Evolutionary conservation across 176 grass and related monocot genomes (phyloP), one percentile per base, ranked within the genome.

Genomic region (Oryza officinalis): DNA sequence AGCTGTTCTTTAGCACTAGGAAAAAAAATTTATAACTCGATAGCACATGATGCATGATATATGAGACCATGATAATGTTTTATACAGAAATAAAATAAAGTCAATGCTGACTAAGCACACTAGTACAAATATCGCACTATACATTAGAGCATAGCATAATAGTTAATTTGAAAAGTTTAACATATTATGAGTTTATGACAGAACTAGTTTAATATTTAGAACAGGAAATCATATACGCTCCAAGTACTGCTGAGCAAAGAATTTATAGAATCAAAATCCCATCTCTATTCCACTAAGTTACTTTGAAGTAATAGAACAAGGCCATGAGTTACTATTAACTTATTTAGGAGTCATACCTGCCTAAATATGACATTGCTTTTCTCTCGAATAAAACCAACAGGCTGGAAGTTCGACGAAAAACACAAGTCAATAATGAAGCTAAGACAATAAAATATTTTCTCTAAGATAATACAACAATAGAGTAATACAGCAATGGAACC

Each of bases 311-410:
- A 18, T 30, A 77, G 43, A 61, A 61, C 22, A 61, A 61, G 57
- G 57, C 8, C 45, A 27, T 6, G 64, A 57, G 54, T 6, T 66
- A 85, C 64, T 18, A 46, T 3, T 72, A 72, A 50, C 27, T 85
- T 33, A 43, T 71, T 78, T 66, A 82, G n/a, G 67, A 11, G 64
- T 65, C 38, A 4, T 95, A 95, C 96, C 93, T 98, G 96, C 77
- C 96, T 95, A 86, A 88, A 88, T 41, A 98, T 92, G 67, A 94
- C 47, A 85, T 95, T 98, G 87, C 93, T 98, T 87, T 91, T 86
- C 89, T 98, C 96, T 47, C 89, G 83, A 89, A 98, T 98, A 82
- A 74, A 92, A 74, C 83, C 96, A 75, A 90, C 87, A 67, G 91
- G 87, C 96, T 98, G 85, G 85, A 89, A n/a, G 69, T 80, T 71